A percentile compares a stretch with the other conserved stretches of the same genome.
Conservation (phyloP, 805 yeast genomes). For the Wickerhamomyces xylosicus region DNA sequence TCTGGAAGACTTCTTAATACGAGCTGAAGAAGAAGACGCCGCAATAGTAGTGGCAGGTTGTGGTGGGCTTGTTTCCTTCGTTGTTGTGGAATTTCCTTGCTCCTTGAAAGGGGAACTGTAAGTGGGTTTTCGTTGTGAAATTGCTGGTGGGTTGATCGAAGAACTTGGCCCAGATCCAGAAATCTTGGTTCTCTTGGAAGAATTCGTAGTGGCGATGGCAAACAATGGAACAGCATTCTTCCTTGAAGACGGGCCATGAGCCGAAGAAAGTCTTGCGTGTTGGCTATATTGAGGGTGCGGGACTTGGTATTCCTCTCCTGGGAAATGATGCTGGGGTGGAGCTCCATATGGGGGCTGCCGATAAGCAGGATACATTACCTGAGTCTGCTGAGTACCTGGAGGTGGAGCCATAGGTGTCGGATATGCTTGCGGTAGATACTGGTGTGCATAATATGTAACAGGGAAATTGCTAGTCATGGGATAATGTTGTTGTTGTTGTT, state of each 20-base stretch:
- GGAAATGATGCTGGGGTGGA: no score
- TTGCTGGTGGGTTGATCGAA: no score
- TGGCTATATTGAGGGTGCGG: no score
- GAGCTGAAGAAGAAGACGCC: constrained; percentile 1
- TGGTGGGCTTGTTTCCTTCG: not conserved
- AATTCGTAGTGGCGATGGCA: constrained; percentile 20
- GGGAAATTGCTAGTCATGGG: constrained; percentile 3
- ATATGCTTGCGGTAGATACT: not conserved
- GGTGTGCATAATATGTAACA: not conserved
- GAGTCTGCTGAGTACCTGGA: constrained; percentile 7
- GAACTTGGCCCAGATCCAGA: not conserved
- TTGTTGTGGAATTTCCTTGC: not conserved
- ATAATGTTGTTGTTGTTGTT: constrained; percentile 4
- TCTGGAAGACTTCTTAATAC: constrained; percentile 13
- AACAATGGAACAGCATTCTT: constrained; percentile 28
- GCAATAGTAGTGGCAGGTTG: constrained; percentile 4
- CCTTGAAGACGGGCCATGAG: constrained; percentile 8
- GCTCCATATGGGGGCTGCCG: constrained; percentile 4
- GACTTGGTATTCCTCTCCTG: no score
- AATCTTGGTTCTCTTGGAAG: constrained; percentile 7
- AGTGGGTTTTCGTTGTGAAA: constrained; percentile 1
- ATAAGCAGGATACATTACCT: constrained; percentile 4
- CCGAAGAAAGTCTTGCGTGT: not conserved
- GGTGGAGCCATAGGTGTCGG: constrained; percentile 1
- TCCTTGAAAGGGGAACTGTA: not conserved